phyloP scores from a whole-genome alignment of 805 yeast species.

The Zygosaccharomyces siamensis region DNA sequence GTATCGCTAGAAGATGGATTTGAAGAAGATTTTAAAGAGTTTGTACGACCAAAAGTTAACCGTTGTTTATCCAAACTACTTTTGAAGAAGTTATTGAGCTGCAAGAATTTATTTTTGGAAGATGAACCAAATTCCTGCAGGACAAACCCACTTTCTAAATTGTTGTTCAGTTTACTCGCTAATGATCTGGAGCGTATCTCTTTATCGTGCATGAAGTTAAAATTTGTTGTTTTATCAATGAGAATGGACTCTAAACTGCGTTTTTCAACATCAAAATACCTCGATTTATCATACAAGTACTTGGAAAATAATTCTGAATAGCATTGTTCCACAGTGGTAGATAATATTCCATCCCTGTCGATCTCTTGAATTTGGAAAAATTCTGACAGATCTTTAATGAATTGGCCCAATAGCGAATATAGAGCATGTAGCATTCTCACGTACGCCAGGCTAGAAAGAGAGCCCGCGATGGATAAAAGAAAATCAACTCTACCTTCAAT shows the following conservation, averaged over 20 bases:
- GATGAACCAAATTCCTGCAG: constrained; percentile 20
- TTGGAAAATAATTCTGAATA: constrained; percentile 69
- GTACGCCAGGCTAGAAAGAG: constrained; percentile 63
- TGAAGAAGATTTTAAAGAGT: constrained; percentile 10
- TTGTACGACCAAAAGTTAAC: constrained; percentile 30
- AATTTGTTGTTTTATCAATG: constrained; percentile 31
- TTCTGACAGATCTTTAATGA: constrained; percentile 61
- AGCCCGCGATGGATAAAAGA: constrained; percentile 56
- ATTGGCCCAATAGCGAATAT: constrained; percentile 52
- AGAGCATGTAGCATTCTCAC: constrained; percentile 68
- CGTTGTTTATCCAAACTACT: constrained; percentile 44
- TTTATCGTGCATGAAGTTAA: constrained; percentile 32
- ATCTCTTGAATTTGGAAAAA: constrained; percentile 48
- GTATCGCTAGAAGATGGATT: background rate
- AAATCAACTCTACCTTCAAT: constrained; percentile 52
- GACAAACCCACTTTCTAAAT: constrained; percentile 21
- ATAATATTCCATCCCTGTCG: constrained; percentile 38
- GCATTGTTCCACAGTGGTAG: constrained; percentile 59
- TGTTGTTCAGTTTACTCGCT: constrained; percentile 30
- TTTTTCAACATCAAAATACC: constrained; percentile 68
- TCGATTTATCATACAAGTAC: constrained; percentile 54
- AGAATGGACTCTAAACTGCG: constrained; percentile 50
- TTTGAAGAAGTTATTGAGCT: constrained; percentile 55
- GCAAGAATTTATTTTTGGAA: constrained; percentile 41
- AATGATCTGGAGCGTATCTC: constrained; percentile 29